These are phyloP conservation scores for Liquidambar formosana DNA, from an alignment of 164 flowering plant genomes.

Conservation along the genomic window DNA sequence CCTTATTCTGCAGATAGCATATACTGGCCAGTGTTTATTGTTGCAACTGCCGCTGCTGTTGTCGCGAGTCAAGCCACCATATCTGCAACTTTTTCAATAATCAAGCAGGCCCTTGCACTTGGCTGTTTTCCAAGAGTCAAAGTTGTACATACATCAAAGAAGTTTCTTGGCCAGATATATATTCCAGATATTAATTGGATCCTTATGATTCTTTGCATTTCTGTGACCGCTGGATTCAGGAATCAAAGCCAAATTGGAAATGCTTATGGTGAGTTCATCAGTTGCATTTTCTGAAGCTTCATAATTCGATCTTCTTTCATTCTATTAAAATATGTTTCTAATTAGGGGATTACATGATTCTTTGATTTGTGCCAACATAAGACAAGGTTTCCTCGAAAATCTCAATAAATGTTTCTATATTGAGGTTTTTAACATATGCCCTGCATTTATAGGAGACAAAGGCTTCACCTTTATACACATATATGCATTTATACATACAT, in stretches of 20 bases:
- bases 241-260: slow-evolving; percentile 85
- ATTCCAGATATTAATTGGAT: slow-evolving; percentile 90
- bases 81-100: slow-evolving; percentile 85
- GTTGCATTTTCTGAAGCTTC: background rate
- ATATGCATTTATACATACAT: too few relatives aligned
- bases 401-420: too few relatives aligned
- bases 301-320: background rate
- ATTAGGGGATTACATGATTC: slow-evolving; percentile 38
- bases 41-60: slow-evolving; percentile 85
- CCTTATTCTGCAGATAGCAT: slow-evolving; percentile 51
- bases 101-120: slow-evolving; percentile 83
- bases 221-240: slow-evolving; percentile 77
- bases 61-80: slow-evolving; percentile 95
- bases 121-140: slow-evolving; percentile 94
- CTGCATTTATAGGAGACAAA: too few relatives aligned
- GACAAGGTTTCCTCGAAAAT: slow-evolving; percentile 19
- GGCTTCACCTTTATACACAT: too few relatives aligned
- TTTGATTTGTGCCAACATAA: slow-evolving; percentile 5
- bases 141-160: slow-evolving; percentile 80
- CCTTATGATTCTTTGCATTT: slow-evolving; percentile 84
- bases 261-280: slow-evolving; percentile 71
- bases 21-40: slow-evolving; percentile 85
- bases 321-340: background rate
- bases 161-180: slow-evolving; percentile 79
- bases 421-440: too few relatives aligned